Evolutionary conservation across 192 early-diverging fungal genomes (phyloP), one percentile per base, ranked within the genome.

Genomic region (Lunasporangiospora selenospora): DNA sequence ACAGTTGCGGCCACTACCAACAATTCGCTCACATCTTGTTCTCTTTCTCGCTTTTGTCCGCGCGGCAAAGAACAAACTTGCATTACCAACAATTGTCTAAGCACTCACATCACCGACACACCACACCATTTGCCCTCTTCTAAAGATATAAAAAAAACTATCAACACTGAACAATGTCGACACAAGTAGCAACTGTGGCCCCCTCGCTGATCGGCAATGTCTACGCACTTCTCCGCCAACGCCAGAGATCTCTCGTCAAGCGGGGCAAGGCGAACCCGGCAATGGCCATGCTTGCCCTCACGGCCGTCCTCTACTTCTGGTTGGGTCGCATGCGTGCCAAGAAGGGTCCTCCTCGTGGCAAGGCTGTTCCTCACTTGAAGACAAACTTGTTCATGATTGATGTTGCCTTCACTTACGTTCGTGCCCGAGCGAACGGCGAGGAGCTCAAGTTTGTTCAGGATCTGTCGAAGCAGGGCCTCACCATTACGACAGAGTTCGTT

Each of bases 271-370:
- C 69, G 48, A 73, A 63, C 61, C 69, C 69, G 2, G 69, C 53
- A 24, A 62, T 73, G 69, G 32, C 69, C 36, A 73, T 73, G 69
- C 43, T 73, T 41, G 69, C 69, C 36, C 36, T 73, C n/a, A 73
- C 69, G 4, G 69, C 69, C 1, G 55, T 63, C 36, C 53, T 73
- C 23, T 73, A 73, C 60, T 73, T 58, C 29, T 73, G 69, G 69
- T 18, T 73, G 6, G 69, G 69, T 33, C 69, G 69, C 37, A 58
- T 73, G 48, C 54, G 69, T 6, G 41, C 69, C 27, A 73, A 58
- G 54, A 73, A 73, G 5, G 61, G 40, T 4, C 60, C 61, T 15
- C 69, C 69, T 51, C 69, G 69, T 18, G 69, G 69, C 54, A 73
- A 53, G 43, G 69, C 60, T n/a, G 58, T 73, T 21, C 69, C 69